phyloP scores from a whole-genome alignment of 2,329 filamentous ascomycete species.

The Curvularia hawaiiensis region DNA sequence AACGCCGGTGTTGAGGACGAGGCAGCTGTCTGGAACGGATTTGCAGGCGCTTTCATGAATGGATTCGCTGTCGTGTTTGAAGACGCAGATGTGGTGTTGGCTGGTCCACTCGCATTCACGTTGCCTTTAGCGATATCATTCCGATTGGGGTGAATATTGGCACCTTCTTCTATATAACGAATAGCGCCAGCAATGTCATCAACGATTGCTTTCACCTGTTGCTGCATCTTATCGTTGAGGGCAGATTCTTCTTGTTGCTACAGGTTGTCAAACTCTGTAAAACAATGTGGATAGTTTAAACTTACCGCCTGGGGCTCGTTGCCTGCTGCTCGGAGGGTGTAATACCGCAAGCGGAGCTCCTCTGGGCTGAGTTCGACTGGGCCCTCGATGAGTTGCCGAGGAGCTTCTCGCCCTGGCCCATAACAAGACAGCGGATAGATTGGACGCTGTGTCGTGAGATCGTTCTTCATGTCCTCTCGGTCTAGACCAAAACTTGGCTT shows the following conservation, averaged over 20 bases:
- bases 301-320: slow-evolving; percentile 61
- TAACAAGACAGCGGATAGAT: slow-evolving; percentile 88
- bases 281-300: neutral
- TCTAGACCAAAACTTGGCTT: slow-evolving; percentile 35
- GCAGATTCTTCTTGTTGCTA: slow-evolving; percentile 66
- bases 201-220: slow-evolving; percentile 74
- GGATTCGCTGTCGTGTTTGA: slow-evolving; percentile 26
- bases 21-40: slow-evolving; percentile 16
- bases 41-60: slow-evolving; percentile 30
- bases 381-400: slow-evolving; percentile 83
- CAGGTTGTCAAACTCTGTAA: slow-evolving; percentile 15
- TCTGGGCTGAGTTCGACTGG: slow-evolving; percentile 85
- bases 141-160: slow-evolving; percentile 43
- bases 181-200: slow-evolving; percentile 71
- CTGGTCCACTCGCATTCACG: slow-evolving; percentile 10
- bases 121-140: slow-evolving; percentile 39
- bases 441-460: slow-evolving; percentile 74
- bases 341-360: slow-evolving; percentile 77
- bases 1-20: slow-evolving; percentile 36
- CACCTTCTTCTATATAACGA: slow-evolving; percentile 45
- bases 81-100: slow-evolving; percentile 9
- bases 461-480: slow-evolving; percentile 49
- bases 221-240: slow-evolving; percentile 65
- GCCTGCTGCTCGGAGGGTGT: slow-evolving; percentile 66
- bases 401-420: slow-evolving; percentile 75